Conservation (phyloP, 2,329 filamentous ascomycete species). For the Eutypella sp. region DNA sequence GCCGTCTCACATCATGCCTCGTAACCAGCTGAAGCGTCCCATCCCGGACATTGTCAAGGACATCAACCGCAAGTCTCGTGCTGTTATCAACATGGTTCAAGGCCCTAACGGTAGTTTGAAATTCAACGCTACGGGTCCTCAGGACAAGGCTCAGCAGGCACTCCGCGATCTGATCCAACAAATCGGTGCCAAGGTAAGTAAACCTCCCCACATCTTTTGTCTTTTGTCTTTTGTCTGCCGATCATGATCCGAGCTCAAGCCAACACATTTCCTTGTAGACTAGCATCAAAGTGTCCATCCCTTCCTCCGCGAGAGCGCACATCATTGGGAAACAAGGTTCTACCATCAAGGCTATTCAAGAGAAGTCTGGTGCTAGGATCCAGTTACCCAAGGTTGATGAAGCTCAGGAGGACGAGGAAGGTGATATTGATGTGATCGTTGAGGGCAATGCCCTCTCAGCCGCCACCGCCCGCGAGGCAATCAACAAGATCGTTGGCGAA, state of each 20-base stretch:
- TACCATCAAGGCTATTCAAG: constrained; percentile 84
- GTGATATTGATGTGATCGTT: constrained; percentile 77
- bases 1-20: constrained; percentile 70
- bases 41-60: constrained; percentile 82
- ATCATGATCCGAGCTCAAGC: too few relatives aligned
- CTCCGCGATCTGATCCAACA: constrained; percentile 85
- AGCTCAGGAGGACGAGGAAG: constrained; percentile 69
- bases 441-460: constrained; percentile 89
- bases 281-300: constrained; percentile 71
- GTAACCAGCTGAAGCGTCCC: constrained; percentile 75
- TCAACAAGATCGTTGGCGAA: constrained; percentile 83
- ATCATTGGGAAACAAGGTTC: constrained; percentile 91
- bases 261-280: constrained; percentile 27
- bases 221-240: too few relatives aligned
- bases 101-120: constrained; percentile 68
- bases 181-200: constrained; percentile 76
- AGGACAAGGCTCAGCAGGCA: constrained; percentile 79
- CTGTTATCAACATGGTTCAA: constrained; percentile 72
- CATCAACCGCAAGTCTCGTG: constrained; percentile 87
- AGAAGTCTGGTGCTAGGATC: constrained; percentile 83
- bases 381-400: constrained; percentile 82
- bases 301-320: constrained; percentile 75
- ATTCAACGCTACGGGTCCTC: constrained; percentile 81
- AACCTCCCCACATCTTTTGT: too few relatives aligned
- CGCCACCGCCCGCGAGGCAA: constrained; percentile 75